Evolutionary conservation across 2,329 filamentous ascomycete genomes (phyloP).

Genomic region (Byssothecium circinans): DNA sequence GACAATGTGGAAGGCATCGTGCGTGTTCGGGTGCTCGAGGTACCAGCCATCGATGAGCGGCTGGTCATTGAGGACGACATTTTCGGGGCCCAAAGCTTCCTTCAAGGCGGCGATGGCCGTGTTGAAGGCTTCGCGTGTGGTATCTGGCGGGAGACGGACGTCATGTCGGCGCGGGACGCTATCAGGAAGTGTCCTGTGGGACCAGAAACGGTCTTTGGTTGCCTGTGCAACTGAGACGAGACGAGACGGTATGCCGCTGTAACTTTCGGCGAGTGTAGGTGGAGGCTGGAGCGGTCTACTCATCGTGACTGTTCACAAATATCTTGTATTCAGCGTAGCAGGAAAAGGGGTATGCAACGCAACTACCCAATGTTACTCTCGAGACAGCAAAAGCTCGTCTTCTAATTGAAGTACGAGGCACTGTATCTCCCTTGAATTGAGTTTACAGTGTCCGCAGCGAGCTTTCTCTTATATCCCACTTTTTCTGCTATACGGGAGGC

Average conservation of each 20-base stretch:
- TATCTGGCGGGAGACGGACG: conserved; percentile 21
- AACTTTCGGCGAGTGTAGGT: conserved; percentile 16
- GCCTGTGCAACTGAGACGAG: conserved; percentile 15
- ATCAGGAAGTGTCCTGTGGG: conserved; percentile 18
- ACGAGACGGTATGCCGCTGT: conserved; percentile 19
- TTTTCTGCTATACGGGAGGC: too few relatives aligned
- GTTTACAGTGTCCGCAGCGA: too few relatives aligned
- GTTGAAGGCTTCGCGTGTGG: conserved; percentile 19
- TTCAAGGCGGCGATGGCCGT: conserved; percentile 13
- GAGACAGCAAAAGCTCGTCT: too few relatives aligned
- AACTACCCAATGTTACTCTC: too few relatives aligned
- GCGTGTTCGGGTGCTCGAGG: conserved; percentile 22
- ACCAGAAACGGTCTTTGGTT: conserved; percentile 20
- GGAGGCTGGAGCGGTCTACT: conserved; percentile 11
- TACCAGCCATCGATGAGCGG: conserved; percentile 26
- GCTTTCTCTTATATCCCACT: too few relatives aligned
- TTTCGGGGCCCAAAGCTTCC: conserved; percentile 10
- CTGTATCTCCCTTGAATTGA: too few relatives aligned
- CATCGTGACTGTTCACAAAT: conserved; percentile 5
- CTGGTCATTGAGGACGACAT: conserved; percentile 21
- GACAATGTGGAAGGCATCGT: conserved; percentile 37
- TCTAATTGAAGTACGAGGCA: too few relatives aligned
- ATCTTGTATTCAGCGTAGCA: too few relatives aligned
- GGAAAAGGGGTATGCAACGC: too few relatives aligned
- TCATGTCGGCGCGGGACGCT: conserved; percentile 15